Evolutionary conservation across 1,284 basidiomycete genomes (phyloP), one percentile per base, ranked within the genome.

Genomic region (Phenoliferia sp.): DNA sequence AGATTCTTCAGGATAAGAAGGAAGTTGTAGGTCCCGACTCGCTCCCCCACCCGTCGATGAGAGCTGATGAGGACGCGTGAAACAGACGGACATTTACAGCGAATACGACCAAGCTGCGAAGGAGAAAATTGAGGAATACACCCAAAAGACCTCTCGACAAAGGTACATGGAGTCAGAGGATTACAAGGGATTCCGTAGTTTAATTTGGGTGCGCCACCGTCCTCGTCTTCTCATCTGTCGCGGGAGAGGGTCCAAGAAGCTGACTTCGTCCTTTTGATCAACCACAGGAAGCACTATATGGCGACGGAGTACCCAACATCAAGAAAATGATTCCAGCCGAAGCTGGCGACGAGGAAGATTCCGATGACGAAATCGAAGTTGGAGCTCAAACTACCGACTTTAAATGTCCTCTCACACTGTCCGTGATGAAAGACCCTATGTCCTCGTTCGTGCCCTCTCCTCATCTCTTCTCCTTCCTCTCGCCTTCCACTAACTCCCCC

Each of bases 281-380:
- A 3, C 35, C 26, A 16, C 62, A 72, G 71, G 71, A 73, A 34
- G 31, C 26, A 6, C 50, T 70, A 12, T 61, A 68, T 22, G 50
- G 58, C 16, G 66, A 63, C 0, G 39, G 57, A 6, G 57, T 73
- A 1, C 72, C 72, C 2, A 67, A 65, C 52, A 32, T 73, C n/a
- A 71, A 71, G 58, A 64, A 64, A 33, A 35, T 64, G 33, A 64
- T 73, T 66, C 62, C 59, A 64, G 44, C 69, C 61, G 71, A 64
- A 35, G 59, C 60, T 4, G 63, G 33, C n/a, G 71, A 70, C 58
- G 67, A 65, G 1, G 67, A 65, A 12, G 69, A 69, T 29, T 66
- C 66, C 17, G 72, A 71, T 59, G 72, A 73, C 54, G 72, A 73
- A 28, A 19, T 71, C 56, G 69, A 71, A 61, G 62, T 71, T 35